Evolutionary conservation across 768 basidiomycete genomes (phyloP).

Genomic region (Amanita jacksonii): DNA sequence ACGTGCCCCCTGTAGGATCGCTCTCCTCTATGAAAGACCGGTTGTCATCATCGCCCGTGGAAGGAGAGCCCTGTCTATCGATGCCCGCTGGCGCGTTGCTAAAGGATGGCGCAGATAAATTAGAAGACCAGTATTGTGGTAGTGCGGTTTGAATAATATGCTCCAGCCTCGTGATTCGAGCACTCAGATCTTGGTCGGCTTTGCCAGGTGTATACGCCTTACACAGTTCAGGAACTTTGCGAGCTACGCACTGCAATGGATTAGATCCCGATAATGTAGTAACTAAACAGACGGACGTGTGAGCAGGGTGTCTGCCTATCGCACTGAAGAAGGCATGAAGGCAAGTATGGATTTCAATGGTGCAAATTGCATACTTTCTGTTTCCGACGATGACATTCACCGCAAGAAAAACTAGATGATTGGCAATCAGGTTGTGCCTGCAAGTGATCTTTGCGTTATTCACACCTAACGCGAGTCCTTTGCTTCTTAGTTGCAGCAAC

Average conservation of each 20-base stretch:
- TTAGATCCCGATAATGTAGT: slow-evolving; percentile 12
- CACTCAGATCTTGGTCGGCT: slow-evolving; percentile 70
- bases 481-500: slow-evolving; percentile 49
- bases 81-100: slow-evolving; percentile 15
- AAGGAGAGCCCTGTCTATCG: slow-evolving; percentile 35
- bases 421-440: slow-evolving; percentile 9
- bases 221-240: slow-evolving; percentile 83
- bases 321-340: slow-evolving; percentile 39
- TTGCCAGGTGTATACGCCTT: slow-evolving; percentile 86
- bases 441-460: slow-evolving; percentile 6
- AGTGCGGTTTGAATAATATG: slow-evolving; percentile 74
- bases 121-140: slow-evolving; percentile 55
- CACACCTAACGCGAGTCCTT: slow-evolving; percentile 69
- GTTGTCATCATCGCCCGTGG: slow-evolving; percentile 54
- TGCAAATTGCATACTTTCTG: slow-evolving; percentile 55
- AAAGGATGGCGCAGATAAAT: slow-evolving; percentile 17
- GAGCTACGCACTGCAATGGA: slow-evolving; percentile 55
- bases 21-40: slow-evolving; percentile 71
- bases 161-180: slow-evolving; percentile 66
- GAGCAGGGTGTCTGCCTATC: slow-evolving; percentile 80
- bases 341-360: neutral
- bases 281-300: slow-evolving; percentile 42
- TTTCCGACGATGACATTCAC: slow-evolving; percentile 82
- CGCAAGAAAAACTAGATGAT: slow-evolving; percentile 64
- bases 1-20: slow-evolving; percentile 64